Conservation (phyloP, 2,329 filamentous ascomycete genomes). For the Penicillium sp. region DNA sequence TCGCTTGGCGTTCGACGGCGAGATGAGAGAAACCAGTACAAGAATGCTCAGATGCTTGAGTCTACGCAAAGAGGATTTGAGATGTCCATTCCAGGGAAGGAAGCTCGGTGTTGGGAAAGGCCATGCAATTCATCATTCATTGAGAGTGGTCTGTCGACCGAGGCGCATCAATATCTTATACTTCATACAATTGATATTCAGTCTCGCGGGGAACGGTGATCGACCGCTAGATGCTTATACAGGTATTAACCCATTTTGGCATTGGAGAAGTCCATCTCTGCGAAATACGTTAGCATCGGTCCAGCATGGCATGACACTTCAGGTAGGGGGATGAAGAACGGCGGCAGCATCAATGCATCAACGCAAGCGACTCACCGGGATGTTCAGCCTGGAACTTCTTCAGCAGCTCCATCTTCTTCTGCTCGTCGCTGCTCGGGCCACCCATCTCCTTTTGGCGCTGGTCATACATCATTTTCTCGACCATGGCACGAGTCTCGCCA, state of each 20-base stretch:
- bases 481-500: conserved; percentile 92
- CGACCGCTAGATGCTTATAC: background rate
- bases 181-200: conserved; percentile 23
- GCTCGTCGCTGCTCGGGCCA: conserved; percentile 85
- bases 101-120: background rate
- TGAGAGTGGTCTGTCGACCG: conserved; percentile 3
- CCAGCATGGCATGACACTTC: background rate
- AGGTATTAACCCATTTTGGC: conserved; percentile 58
- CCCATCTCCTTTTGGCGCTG: conserved; percentile 95
- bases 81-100: too few relatives aligned
- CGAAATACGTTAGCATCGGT: conserved; percentile 5
- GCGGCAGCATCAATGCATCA: background rate
- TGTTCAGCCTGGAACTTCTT: conserved; percentile 87
- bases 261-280: conserved; percentile 69
- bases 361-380: conserved; percentile 45
- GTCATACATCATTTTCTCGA: conserved; percentile 99
- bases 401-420: conserved; percentile 90
- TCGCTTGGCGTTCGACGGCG: background rate
- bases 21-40: background rate
- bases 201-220: background rate
- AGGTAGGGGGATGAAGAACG: too few relatives aligned
- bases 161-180: conserved; percentile 19
- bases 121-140: conserved; percentile 20
- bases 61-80: background rate
- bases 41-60: too few relatives aligned